Base-by-base conservation (phyloP, 2,329 filamentous ascomycete genomes). In the Pleurostoma richardsiae region DNA sequence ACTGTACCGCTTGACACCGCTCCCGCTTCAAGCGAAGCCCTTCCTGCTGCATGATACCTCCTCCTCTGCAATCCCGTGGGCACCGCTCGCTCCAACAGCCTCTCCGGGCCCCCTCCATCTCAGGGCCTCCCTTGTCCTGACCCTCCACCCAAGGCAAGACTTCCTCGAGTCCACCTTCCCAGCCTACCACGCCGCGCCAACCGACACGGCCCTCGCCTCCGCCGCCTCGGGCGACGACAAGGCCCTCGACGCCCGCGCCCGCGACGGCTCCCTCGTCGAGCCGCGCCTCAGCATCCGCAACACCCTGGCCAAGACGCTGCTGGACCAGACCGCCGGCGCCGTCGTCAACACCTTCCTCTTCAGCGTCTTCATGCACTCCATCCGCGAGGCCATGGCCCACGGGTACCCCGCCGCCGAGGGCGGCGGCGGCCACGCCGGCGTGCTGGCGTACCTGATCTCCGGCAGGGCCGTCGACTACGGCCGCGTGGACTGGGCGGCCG, bases 101-200 rank as follows among this genome's bases (percentile, higher is more conserved):
- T 19, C 19, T 19, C 19, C 19, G 19, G 2, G 6, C 8, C 6
- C 10, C 10, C 6, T 36, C 29, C 30, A 27, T 43, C 10, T 26
- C 26, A 26, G n/a, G 31, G 7, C 26, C 30, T 10, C 10, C 30
- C 19, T 36, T n/a, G 41, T 30, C 10, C 27, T 29, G 10, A 4
- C 10, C 10, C 5, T 11, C 43, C 5, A 29, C 26, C n/a, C 1
- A 54, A 82, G 79, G 79, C 90, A 95, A 73, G 77, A 81, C 39
- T 88, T 79, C 60, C 76, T 96, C 44, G 90, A 96, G 66, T 70
- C 77, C 5, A 67, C 73, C 4, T 95, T 90, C 59, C 90, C 90
- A 0, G 84, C 85, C 1, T 77, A 80, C 55, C 74, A 76, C 44
- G 49, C 62, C 4, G 63, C 71, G n/a, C 66, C 71, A 3, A 62